Conservation (phyloP, 176 grass and related monocot species). For the Tuctoria greenei region DNA sequence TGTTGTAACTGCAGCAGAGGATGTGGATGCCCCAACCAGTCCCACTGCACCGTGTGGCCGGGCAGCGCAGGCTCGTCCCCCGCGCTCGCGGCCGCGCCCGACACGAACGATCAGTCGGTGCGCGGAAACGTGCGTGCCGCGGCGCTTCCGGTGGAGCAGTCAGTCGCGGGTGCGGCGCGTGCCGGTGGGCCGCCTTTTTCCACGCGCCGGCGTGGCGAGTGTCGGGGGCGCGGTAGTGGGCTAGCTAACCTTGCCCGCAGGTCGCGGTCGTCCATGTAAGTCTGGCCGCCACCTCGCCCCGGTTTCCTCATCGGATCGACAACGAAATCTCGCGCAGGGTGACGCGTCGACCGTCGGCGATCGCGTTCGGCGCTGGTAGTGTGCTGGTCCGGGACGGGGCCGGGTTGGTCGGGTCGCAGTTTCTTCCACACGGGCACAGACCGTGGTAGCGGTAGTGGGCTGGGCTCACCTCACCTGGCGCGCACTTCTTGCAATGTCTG, state of each 20-base stretch:
- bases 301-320: neutral
- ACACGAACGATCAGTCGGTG: too few species aligned
- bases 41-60: conserved; percentile 4
- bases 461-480: neutral
- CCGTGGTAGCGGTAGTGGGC: neutral
- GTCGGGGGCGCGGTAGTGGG: conserved; percentile 16
- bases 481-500: too few species aligned
- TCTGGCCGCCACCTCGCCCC: neutral
- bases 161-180: neutral
- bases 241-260: neutral
- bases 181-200: neutral
- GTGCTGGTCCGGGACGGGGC: too few species aligned
- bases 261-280: neutral
- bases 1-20: too few species aligned
- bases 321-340: neutral
- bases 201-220: conserved; percentile 16
- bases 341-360: too few species aligned
- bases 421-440: too few species aligned
- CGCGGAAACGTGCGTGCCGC: neutral
- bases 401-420: too few species aligned
- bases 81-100: neutral
- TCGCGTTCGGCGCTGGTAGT: too few species aligned
- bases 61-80: neutral
- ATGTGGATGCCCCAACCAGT: too few species aligned
- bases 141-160: neutral